Evolutionary conservation across 2,329 filamentous ascomycete species (phyloP), one percentile per base, ranked within the genome.

Genomic region (Xylariaceae sp.): DNA sequence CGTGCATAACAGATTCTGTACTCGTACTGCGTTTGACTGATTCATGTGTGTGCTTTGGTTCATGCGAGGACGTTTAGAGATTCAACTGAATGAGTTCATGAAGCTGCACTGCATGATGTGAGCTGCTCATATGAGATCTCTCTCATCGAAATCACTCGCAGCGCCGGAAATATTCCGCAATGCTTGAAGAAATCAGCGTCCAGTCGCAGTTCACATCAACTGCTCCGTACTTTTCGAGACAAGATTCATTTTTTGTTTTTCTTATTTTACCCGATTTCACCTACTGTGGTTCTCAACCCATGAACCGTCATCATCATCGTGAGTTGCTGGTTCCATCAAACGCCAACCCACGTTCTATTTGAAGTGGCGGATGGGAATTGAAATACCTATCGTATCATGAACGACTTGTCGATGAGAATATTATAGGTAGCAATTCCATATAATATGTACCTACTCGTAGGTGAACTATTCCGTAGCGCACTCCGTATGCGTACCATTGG

Each of bases 401-500:
- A n/a, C 23, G 23, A 30, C 23, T 30, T 30, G 23, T 30, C 17
- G 30, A 30, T 42, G 9, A 17, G 18, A 48, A 48, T 15, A 48
- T 48, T 15, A 17, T 48, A 17, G 9, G 45, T 4, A 48, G n/a
- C 45, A 7, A 30, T 49, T 42, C 37, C 37, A 13, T 42, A 42
- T 42, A 9, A 42, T 42, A 13, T 13, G 37, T 11, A 39, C 37
- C 37, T 18, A 18, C 17, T 18, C 17, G 17, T 30, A 30, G 23
- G 23, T 30, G 5, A 30, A 30, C 5, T 30, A 30, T 30, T 30
- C 23, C 23, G 23, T 30, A 30, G 23, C 5, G 37, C 8, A 42
- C 37, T 42, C 37, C 37, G 4, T 42, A 42, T 9, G 37, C 50
- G 45, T 59, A 55, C 55, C 39, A 62, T 35, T 47, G 13, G 54